Base-by-base conservation (phyloP, 2,329 filamentous ascomycete genomes). In the Aspergillus awamori region DNA sequence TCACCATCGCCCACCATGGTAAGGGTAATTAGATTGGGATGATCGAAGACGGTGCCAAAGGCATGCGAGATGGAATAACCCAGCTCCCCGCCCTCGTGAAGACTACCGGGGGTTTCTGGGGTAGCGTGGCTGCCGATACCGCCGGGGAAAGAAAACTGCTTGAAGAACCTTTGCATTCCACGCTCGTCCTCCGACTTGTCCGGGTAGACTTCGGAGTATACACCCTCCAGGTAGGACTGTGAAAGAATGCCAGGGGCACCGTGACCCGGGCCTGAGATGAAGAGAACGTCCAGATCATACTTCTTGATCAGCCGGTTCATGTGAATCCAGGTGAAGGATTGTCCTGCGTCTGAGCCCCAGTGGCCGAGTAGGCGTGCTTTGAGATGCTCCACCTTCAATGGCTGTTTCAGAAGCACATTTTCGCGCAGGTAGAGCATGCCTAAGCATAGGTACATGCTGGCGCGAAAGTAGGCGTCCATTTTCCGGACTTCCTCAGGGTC, bases 271-370 rank as follows among this genome's bases (percentile, higher is more conserved):
- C 90, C 90, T 2, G 89, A 91, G 60, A 93, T 81, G 73, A 91
- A 93, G 67, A 91, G 82, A 30, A 86, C 83, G 70, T 93, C 83
- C 53, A 93, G 79, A 65, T 91, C 85, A 70, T 92, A 90, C 77
- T 92, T 93, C 76, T 90, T 92, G 81, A 93, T 92, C 61, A 93
- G 79, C 36, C 89, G 87, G 76, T 93, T 93, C 82, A 92, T 89
- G 78, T 93, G 90, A 80, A 92, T 90, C 75, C 88, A 93, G 36
- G 89, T 90, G 77, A 93, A 93, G 61, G 89, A 87, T 76, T 93
- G 90, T 13, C 90, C 90, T n/a, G 90, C 87, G 53, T 90, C 89
- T 2, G 89, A 91, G 57, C 90, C 90, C 82, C 91, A 93, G 73
- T 93, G 90, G 41, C 90, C 90, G 2, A 93, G 81, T 8, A 93